Base-by-base conservation (phyloP, 805 yeast species). In the Pichia sporocuriosa region DNA sequence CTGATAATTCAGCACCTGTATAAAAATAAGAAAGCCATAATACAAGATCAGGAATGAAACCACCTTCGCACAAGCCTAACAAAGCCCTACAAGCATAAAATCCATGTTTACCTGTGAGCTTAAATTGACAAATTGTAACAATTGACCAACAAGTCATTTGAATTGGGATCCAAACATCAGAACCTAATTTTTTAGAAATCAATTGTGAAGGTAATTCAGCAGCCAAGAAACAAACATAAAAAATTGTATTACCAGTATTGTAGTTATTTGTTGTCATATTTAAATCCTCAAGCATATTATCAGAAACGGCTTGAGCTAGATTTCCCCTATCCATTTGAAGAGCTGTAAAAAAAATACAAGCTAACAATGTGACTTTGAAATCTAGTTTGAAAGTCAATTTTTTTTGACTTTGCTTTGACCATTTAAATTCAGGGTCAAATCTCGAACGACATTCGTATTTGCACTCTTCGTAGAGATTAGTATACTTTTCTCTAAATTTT, bases 171-270 rank as follows among this genome's bases (percentile, higher is more conserved):
- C 81, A 77, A 21, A 66, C 50, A 51, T 79, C 84, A 4, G 82
- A 74, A 12, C 86, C 87, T 27, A 80, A 39, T 40, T 66, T 68
- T 56, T 81, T 79, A n/a, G 82, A 73, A 25, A 80, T 64, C 48
- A 80, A 63, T 53, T 80, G 84, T 2, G 84, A 77, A 0, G 86
- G 86, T 11, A 80, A 56, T 55, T 81, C 86, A 15, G 81, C 73
- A 19, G 62, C 51, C 39, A 79, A 56, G 52, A 81, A 80, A 35
- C 72, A 64, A 6, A 76, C 63, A 45, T 67, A 62, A 50, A 72
- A 72, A 31, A 80, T 65, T 4, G 81, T 76, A 45, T 66, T 71
- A 19, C 84, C 87, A 30, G 66, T 54, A 56, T 81, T 81, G 55
- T 70, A 78, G 43, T 80, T 74, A 50, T 73, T 62, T 12, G 81